A percentile compares a stretch with the other conserved stretches of the same genome.
Conservation (phyloP, 352 stramenopile genomes). For the Aphanomyces stellatus region DNA sequence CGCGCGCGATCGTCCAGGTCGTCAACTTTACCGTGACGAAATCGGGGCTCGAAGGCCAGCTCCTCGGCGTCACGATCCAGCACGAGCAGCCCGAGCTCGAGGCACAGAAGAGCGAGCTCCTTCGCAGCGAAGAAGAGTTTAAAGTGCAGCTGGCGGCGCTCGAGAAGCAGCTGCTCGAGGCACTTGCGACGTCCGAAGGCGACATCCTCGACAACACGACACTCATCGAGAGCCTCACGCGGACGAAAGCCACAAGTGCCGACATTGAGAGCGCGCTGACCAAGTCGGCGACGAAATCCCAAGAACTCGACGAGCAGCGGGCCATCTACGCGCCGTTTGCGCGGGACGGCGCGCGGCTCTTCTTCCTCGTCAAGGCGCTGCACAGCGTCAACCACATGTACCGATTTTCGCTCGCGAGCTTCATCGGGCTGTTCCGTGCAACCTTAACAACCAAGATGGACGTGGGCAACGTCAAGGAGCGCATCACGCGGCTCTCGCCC, state of each 20-base stretch:
- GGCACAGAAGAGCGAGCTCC: conserved; percentile 85
- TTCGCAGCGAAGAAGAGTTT: conserved; percentile 90
- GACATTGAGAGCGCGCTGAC: conserved; percentile 89
- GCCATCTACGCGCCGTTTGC: conserved; percentile 88
- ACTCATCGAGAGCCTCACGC: conserved; percentile 91
- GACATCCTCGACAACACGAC: conserved; percentile 93
- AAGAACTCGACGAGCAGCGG: conserved; percentile 89
- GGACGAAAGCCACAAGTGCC: conserved; percentile 87
- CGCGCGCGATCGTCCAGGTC: conserved; percentile 82
- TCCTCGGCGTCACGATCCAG: conserved; percentile 91
- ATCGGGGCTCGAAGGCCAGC: conserved; percentile 87
- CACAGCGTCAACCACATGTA: conserved; percentile 93
- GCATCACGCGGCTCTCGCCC: conserved; percentile 73
- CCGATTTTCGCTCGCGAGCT: conserved; percentile 88
- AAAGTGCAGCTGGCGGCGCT: conserved; percentile 90
- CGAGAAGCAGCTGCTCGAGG: conserved; percentile 91
- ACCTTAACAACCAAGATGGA: conserved; percentile 80
- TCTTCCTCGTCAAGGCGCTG: conserved; percentile 91
- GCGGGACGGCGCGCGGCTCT: conserved; percentile 82
- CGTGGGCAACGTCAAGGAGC: conserved; percentile 57
- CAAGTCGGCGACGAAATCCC: conserved; percentile 79
- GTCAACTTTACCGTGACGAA: conserved; percentile 96
- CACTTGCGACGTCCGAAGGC: conserved; percentile 89
- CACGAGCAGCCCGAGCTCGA: conserved; percentile 92
- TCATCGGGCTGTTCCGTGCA: conserved; percentile 81